phyloP scores from a whole-genome alignment of 371 early-diverging fungal genomes.

The Circinella minor region DNA sequence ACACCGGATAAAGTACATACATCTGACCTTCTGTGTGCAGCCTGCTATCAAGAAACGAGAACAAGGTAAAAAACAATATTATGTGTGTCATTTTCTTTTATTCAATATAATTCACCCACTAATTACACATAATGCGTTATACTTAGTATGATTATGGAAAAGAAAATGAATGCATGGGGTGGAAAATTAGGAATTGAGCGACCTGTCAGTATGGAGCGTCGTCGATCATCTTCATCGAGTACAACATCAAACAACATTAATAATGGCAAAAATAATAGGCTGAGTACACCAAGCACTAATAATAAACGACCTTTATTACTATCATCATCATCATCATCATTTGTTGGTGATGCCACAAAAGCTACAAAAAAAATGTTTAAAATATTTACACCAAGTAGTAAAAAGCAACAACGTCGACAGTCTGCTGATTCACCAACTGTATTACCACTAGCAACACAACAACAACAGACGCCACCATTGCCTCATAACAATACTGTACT shows the following conservation, averaged over 20 bases:
- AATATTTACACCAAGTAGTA: background rate
- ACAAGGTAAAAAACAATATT: background rate
- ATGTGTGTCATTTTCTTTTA: background rate
- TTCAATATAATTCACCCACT: background rate
- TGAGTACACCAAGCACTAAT: conserved; percentile 7
- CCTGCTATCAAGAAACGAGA: conserved; percentile 38
- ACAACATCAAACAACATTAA: background rate
- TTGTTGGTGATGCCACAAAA: conserved; percentile 13
- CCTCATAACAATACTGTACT: background rate
- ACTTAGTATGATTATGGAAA: conserved; percentile 43
- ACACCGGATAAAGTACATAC: conserved; percentile 41
- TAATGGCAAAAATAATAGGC: background rate
- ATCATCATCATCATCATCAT: conserved; percentile 6
- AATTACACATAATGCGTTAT: background rate
- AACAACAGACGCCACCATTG: background rate
- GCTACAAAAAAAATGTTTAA: conserved; percentile 6
- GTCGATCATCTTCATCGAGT: conserved; percentile 16
- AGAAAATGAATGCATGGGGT: conserved; percentile 30
- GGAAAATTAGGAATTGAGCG: conserved; percentile 23
- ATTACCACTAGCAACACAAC: background rate
- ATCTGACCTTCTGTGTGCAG: conserved; percentile 35
- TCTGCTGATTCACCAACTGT: background rate
- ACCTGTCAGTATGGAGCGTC: conserved; percentile 13
- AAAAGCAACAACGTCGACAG: conserved; percentile 8
- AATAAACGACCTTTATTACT: conserved; percentile 6